Evolutionary conservation across 495 filamentous ascomycete species (phyloP).

Genomic region (Penicillium malachiteum): DNA sequence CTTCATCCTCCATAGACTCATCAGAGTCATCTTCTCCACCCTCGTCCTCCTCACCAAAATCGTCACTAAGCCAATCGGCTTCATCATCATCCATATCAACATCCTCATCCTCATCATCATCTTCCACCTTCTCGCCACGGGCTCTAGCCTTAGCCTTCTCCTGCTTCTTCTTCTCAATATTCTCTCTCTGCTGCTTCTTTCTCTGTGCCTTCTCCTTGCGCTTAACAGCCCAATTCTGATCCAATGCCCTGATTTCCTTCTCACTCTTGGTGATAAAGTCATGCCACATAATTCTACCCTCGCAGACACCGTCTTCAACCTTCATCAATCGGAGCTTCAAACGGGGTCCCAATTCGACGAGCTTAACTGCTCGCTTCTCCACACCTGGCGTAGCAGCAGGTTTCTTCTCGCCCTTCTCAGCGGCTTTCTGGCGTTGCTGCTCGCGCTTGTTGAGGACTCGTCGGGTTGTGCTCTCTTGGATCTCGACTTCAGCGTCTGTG

Average conservation of each 20-base stretch:
- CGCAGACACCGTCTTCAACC: slow-evolving; percentile 91
- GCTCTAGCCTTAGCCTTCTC: slow-evolving; percentile 52
- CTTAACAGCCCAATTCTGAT: slow-evolving; percentile 75
- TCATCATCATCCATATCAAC: slow-evolving; percentile 54
- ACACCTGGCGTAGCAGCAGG: slow-evolving; percentile 38
- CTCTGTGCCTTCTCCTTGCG: slow-evolving; percentile 78
- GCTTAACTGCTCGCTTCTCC: slow-evolving; percentile 85
- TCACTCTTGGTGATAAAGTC: slow-evolving; percentile 83
- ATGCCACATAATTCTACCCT: slow-evolving; percentile 96
- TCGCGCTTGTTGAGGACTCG: slow-evolving; percentile 67
- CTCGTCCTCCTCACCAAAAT: slow-evolving; percentile 51
- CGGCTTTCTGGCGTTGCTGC: slow-evolving; percentile 52
- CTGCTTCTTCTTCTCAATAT: slow-evolving; percentile 78
- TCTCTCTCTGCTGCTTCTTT: slow-evolving; percentile 78
- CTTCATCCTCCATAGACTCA: slow-evolving; percentile 42
- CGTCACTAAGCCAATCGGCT: slow-evolving; percentile 59
- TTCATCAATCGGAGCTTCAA: slow-evolving; percentile 89
- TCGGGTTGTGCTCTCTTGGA: slow-evolving; percentile 70
- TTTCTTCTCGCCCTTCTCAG: slow-evolving; percentile 38
- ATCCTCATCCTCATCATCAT: slow-evolving; percentile 59
- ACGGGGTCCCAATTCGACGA: slow-evolving; percentile 88
- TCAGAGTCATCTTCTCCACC: slow-evolving; percentile 40
- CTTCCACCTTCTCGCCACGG: slow-evolving; percentile 41
- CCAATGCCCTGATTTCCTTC: slow-evolving; percentile 71
- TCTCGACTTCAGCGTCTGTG: slow-evolving; percentile 93